phyloP scores from a whole-genome alignment of 2,329 filamentous ascomycete genomes.

The Cercospora citrullina region DNA sequence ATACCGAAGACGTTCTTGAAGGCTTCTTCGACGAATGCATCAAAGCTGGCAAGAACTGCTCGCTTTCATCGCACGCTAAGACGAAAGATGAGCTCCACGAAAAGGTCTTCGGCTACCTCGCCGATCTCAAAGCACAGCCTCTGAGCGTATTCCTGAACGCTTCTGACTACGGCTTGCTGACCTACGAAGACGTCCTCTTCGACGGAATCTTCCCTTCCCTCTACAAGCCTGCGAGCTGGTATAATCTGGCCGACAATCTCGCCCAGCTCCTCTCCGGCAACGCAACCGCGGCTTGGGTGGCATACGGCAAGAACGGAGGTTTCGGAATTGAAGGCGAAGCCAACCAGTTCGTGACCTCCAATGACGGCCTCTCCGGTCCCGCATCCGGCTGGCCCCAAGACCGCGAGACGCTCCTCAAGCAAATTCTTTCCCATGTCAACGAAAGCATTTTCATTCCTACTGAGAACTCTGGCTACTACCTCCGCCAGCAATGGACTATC shows the following conservation, averaged over 20 bases:
- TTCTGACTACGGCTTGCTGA: constrained; percentile 24
- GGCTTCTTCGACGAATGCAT: constrained; percentile 58
- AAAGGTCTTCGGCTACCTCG: constrained; percentile 23
- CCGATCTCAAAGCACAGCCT: constrained; percentile 27
- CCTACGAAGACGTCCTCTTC: constrained; percentile 20
- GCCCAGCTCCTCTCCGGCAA: constrained; percentile 26
- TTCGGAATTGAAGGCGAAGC: constrained; percentile 28
- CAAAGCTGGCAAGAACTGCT: constrained; percentile 44
- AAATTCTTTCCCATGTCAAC: constrained; percentile 24
- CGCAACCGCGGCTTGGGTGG: constrained; percentile 25
- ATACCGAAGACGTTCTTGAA: constrained; percentile 58
- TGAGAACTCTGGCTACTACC: constrained; percentile 22
- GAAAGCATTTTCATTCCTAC: constrained; percentile 25
- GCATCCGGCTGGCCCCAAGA: constrained; percentile 25
- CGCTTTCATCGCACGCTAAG: constrained; percentile 19
- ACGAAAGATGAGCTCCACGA: constrained; percentile 21
- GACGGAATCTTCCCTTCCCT: constrained; percentile 26
- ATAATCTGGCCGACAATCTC: constrained; percentile 26
- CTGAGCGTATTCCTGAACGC: constrained; percentile 28
- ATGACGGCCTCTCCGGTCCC: constrained; percentile 23
- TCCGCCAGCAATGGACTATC: constrained; percentile 24
- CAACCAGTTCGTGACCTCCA: constrained; percentile 24
- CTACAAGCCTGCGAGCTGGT: constrained; percentile 28
- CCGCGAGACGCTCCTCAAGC: constrained; percentile 19
- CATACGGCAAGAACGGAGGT: constrained; percentile 17